Evolutionary conservation across 2,329 filamentous ascomycete genomes (phyloP).

Genomic region (Sporothrix pseudoabietina): DNA sequence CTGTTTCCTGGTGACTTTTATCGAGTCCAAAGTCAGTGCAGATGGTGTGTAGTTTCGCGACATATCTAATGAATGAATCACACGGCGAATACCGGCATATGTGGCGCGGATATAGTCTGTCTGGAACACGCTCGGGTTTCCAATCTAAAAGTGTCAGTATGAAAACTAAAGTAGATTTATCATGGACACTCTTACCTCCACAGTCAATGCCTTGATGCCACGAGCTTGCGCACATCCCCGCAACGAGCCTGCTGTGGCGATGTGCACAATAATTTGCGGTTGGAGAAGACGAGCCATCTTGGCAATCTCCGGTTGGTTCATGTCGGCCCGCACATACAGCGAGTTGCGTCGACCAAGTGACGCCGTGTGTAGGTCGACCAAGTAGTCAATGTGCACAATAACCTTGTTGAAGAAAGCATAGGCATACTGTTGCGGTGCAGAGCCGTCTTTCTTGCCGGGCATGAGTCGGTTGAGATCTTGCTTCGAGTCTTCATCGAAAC

Average conservation of each 20-base stretch:
- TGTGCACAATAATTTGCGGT: slow-evolving; percentile 13
- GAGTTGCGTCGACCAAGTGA: slow-evolving; percentile 20
- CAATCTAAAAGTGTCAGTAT: not conserved
- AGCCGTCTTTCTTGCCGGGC: slow-evolving; percentile 20
- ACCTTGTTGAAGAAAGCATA: slow-evolving; percentile 23
- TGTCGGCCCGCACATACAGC: slow-evolving; percentile 21
- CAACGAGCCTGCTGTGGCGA: slow-evolving; percentile 4
- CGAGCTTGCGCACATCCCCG: slow-evolving; percentile 13
- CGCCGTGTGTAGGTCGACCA: slow-evolving; percentile 18
- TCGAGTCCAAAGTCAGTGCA: not conserved
- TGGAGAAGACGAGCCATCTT: not conserved
- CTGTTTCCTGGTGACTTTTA: not conserved
- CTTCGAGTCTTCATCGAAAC: slow-evolving; percentile 24
- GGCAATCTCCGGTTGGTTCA: slow-evolving; percentile 23
- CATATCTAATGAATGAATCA: not conserved
- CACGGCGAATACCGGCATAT: not conserved
- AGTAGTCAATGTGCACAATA: slow-evolving; percentile 21
- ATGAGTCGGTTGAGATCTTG: slow-evolving; percentile 25
- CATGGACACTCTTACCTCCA: not conserved
- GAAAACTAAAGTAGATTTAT: not conserved
- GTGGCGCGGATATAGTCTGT: not conserved
- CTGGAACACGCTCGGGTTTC: slow-evolving; percentile 26
- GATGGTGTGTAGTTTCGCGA: not conserved
- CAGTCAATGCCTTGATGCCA: slow-evolving; percentile 5
- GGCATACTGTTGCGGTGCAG: slow-evolving; percentile 8